These are phyloP conservation scores for Ceratobasidium sp. DNA, from an alignment of 1,284 basidiomycete species.

Conservation along the genomic window DNA sequence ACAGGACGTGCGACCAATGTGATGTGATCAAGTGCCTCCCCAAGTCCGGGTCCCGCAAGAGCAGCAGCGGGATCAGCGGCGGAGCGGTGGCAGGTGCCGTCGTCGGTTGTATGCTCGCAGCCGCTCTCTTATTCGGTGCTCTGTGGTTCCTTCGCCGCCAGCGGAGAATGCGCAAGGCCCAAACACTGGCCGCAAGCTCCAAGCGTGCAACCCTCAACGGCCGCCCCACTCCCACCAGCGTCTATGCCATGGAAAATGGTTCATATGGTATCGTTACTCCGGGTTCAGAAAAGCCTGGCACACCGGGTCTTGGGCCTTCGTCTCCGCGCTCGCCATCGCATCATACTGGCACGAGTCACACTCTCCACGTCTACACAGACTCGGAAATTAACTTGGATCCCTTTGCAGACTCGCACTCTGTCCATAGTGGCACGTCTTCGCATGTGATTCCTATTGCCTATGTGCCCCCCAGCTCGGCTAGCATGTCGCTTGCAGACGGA, in stretches of 20 bases:
- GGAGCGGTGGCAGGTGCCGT: slow-evolving; percentile 55
- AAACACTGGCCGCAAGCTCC: slow-evolving; percentile 10
- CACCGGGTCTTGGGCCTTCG: slow-evolving; percentile 45
- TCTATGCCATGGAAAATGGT: slow-evolving; percentile 20
- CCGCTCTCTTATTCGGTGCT: slow-evolving; percentile 26
- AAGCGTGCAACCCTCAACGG: background rate
- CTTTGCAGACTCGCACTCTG: slow-evolving; percentile 40
- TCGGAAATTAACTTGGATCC: slow-evolving; percentile 46
- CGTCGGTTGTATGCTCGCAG: slow-evolving; percentile 18
- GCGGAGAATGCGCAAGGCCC: slow-evolving; percentile 22
- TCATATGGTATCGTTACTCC: slow-evolving; percentile 7
- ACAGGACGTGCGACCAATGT: slow-evolving; percentile 45
- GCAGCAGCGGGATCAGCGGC: slow-evolving; percentile 55
- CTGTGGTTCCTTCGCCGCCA: slow-evolving; percentile 45
- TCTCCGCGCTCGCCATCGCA: slow-evolving; percentile 42
- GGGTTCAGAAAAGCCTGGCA: slow-evolving; percentile 38
- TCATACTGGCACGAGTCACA: slow-evolving; percentile 29
- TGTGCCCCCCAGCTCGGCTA: slow-evolving; percentile 62
- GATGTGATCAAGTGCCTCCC: slow-evolving; percentile 41
- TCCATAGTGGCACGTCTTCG: slow-evolving; percentile 55
- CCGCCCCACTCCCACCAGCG: slow-evolving; percentile 14
- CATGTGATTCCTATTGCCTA: slow-evolving; percentile 87
- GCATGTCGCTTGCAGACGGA: slow-evolving; percentile 45
- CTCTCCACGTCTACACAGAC: slow-evolving; percentile 42
- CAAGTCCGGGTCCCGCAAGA: background rate